phyloP scores from a whole-genome alignment of 2,329 filamentous ascomycete genomes.

The Grosmannia serpens region DNA sequence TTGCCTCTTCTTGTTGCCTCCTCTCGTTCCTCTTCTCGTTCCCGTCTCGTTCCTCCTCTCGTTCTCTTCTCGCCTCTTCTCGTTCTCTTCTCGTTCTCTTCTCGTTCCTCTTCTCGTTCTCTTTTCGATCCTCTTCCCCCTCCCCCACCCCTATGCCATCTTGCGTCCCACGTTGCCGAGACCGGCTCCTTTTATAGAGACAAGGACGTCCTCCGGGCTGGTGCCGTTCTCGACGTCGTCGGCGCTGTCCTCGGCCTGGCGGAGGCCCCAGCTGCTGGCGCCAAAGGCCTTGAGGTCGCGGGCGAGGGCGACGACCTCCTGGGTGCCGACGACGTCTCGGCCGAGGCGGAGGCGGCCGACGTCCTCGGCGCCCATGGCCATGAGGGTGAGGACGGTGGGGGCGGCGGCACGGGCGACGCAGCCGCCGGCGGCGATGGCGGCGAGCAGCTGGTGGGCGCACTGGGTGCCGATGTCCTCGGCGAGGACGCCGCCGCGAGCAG shows the following conservation, averaged over 20 bases:
- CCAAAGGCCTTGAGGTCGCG: slow-evolving; percentile 84
- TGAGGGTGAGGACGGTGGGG: slow-evolving; percentile 68
- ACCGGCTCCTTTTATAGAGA: slow-evolving; percentile 86
- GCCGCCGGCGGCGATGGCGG: slow-evolving; percentile 70
- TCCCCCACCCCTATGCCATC: slow-evolving; percentile 44
- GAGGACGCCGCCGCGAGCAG: slow-evolving; percentile 66
- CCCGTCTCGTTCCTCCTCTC: neutral
- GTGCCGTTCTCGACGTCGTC: slow-evolving; percentile 42
- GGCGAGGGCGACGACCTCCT: slow-evolving; percentile 68
- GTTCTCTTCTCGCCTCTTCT: too few relatives aligned
- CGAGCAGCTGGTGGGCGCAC: slow-evolving; percentile 81
- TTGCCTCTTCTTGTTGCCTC: too few relatives aligned
- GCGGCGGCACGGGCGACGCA: slow-evolving; percentile 65
- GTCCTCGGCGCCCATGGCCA: slow-evolving; percentile 97
- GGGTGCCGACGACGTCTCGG: slow-evolving; percentile 67
- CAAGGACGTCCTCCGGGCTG: slow-evolving; percentile 55
- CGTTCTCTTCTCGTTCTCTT: too few relatives aligned
- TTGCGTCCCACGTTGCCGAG: slow-evolving; percentile 94
- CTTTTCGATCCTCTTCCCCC: slow-evolving; percentile 2
- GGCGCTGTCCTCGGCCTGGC: slow-evolving; percentile 57
- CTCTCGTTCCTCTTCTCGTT: too few relatives aligned
- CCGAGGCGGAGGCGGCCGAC: slow-evolving; percentile 78
- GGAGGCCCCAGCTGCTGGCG: slow-evolving; percentile 78
- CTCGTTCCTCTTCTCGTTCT: too few relatives aligned
- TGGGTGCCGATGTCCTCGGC: slow-evolving; percentile 84